Conservation (phyloP, 73 alveolate genomes). For the Paramecium primaurelia region DNA sequence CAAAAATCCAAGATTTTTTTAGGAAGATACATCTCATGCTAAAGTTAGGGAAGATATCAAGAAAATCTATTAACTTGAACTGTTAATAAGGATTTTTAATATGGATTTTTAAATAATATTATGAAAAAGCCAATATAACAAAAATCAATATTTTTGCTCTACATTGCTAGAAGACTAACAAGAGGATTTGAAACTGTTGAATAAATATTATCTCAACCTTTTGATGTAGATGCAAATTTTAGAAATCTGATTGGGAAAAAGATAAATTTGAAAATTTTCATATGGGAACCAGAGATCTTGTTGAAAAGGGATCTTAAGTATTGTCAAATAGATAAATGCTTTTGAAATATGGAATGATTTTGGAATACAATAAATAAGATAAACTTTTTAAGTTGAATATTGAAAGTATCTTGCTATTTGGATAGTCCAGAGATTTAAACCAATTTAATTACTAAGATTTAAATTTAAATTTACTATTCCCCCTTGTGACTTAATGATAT, state of each 20-base stretch:
- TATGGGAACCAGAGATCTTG: background rate
- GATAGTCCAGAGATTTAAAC: background rate
- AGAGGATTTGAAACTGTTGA: background rate
- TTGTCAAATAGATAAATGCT: conserved; percentile 49
- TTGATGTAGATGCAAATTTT: background rate
- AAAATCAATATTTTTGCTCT: background rate
- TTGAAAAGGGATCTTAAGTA: conserved; percentile 49
- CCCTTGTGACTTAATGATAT: background rate
- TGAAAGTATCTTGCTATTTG: background rate
- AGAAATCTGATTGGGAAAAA: conserved; percentile 30
- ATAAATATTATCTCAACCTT: background rate
- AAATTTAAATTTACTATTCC: background rate
- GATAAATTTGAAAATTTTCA: conserved; percentile 40
- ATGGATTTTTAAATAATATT: background rate
- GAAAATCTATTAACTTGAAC: background rate
- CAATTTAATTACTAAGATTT: background rate
- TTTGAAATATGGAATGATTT: conserved; percentile 47
- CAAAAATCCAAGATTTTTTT: background rate
- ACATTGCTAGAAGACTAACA: background rate
- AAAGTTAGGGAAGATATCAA: background rate
- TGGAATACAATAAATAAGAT: conserved; percentile 51
- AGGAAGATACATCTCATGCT: background rate
- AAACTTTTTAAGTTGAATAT: background rate
- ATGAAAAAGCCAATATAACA: background rate
- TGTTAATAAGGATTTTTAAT: background rate